phyloP scores from a whole-genome alignment of 2,329 filamentous ascomycete genomes.

The Hansfordia pulvinata region DNA sequence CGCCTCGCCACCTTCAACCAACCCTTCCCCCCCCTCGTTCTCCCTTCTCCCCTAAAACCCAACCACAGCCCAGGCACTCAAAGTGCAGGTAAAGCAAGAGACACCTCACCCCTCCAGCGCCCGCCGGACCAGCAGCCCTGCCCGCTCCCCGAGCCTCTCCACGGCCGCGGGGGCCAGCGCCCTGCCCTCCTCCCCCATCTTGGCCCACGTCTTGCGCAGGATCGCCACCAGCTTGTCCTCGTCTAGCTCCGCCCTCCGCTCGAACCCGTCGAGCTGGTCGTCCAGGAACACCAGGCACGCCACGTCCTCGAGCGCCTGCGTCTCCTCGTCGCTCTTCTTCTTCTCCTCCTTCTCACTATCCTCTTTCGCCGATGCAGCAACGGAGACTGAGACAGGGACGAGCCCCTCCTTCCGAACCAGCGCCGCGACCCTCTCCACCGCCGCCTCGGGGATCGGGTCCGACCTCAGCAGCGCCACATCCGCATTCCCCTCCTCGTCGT shows the following conservation, averaged over 20 bases:
- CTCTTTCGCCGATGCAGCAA: background rate
- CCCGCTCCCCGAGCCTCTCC: conserved; percentile 51
- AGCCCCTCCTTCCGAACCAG: conserved; percentile 70
- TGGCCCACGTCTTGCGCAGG: conserved; percentile 60
- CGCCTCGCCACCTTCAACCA: too few relatives aligned
- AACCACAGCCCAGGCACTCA: background rate
- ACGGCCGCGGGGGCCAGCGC: conserved; percentile 52
- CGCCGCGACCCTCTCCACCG: conserved; percentile 49
- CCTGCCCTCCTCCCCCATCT: conserved; percentile 53
- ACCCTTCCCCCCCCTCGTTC: too few relatives aligned
- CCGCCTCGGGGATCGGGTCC: conserved; percentile 30
- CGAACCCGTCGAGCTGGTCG: conserved; percentile 74
- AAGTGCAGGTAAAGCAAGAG: background rate
- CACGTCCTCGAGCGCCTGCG: conserved; percentile 70
- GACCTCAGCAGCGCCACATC: too few relatives aligned
- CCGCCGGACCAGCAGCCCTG: conserved; percentile 46
- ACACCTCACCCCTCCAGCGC: conserved; percentile 32
- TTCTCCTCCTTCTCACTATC: conserved; percentile 14
- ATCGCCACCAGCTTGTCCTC: conserved; percentile 67
- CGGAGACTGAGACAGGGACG: conserved; percentile 25
- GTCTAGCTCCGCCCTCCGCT: conserved; percentile 48
- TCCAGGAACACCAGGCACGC: conserved; percentile 81
- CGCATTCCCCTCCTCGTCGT: too few relatives aligned
- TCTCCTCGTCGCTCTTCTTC: conserved; percentile 51
- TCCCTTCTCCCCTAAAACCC: too few relatives aligned